A percentile compares a stretch with the other conserved stretches of the same genome.
Conservation (phyloP, 208 protist species). For the Trypanosoma rangeli region DNA sequence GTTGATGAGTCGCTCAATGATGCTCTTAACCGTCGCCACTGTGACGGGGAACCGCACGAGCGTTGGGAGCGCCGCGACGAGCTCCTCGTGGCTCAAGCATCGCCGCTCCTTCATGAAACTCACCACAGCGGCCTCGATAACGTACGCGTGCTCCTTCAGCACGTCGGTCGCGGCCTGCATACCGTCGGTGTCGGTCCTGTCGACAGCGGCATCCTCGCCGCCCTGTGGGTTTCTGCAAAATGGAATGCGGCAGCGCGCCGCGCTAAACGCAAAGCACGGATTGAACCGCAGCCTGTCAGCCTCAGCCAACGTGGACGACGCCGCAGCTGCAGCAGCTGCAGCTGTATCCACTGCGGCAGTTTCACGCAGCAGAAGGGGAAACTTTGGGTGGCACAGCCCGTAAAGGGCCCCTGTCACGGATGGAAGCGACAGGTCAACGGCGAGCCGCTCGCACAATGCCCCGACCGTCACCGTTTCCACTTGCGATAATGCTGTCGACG, state of each 20-base stretch:
- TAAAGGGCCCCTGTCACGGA: slow-evolving; percentile 49
- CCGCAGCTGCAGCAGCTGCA: neutral
- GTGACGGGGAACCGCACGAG: slow-evolving; percentile 89
- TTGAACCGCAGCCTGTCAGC: slow-evolving; percentile 46
- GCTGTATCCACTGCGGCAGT: neutral
- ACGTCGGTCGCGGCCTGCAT: slow-evolving; percentile 78
- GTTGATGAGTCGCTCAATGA: slow-evolving; percentile 94
- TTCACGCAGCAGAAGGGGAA: slow-evolving; percentile 42
- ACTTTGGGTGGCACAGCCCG: slow-evolving; percentile 52
- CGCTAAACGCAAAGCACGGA: slow-evolving; percentile 37
- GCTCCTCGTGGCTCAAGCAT: slow-evolving; percentile 68
- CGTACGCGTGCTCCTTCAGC: slow-evolving; percentile 77
- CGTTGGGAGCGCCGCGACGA: slow-evolving; percentile 79
- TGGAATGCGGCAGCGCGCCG: slow-evolving; percentile 42
- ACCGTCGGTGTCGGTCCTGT: slow-evolving; percentile 19
- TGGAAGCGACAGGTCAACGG: slow-evolving; percentile 51
- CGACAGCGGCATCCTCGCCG: slow-evolving; percentile 10
- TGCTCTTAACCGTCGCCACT: slow-evolving; percentile 86
- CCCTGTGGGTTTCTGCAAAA: slow-evolving; percentile 19
- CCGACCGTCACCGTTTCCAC: slow-evolving; percentile 52
- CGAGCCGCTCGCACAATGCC: slow-evolving; percentile 52
- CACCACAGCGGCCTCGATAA: slow-evolving; percentile 92
- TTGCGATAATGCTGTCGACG: neutral
- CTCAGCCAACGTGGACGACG: slow-evolving; percentile 6
- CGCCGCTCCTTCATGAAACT: slow-evolving; percentile 93